Conservation (phyloP, 768 basidiomycete species). For the Suillus placidus region DNA sequence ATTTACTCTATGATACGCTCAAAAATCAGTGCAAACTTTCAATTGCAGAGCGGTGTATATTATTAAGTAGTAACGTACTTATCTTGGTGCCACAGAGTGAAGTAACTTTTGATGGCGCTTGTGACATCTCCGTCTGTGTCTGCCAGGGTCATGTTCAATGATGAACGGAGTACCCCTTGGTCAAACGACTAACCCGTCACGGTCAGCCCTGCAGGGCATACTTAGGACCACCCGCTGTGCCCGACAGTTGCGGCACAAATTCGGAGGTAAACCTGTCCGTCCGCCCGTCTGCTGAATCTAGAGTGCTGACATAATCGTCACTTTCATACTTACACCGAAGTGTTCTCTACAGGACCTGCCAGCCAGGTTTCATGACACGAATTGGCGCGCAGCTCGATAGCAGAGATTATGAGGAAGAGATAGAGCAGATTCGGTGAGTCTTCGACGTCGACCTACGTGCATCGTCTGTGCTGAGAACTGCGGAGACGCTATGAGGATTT, state of each 20-base stretch:
- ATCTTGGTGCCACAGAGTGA: not conserved
- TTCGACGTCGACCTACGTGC: not conserved
- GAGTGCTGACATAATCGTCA: not conserved
- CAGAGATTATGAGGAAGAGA: constrained; percentile 62
- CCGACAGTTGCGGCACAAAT: not conserved
- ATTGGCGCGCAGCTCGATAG: constrained; percentile 22
- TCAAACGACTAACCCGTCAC: not conserved
- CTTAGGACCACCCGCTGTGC: no score
- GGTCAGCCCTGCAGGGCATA: not conserved
- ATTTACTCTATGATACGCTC: not conserved
- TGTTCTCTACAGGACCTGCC: not conserved
- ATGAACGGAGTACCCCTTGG: not conserved
- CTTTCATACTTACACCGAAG: not conserved
- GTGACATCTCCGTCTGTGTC: not conserved
- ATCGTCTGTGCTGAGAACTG: constrained; percentile 19
- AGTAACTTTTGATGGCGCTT: not conserved
- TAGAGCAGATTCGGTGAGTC: constrained; percentile 64
- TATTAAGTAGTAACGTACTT: not conserved
- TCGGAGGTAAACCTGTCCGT: not conserved
- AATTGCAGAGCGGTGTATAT: not conserved
- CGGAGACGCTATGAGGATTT: constrained; percentile 92
- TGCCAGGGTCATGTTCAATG: not conserved
- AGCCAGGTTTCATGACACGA: constrained; percentile 22
- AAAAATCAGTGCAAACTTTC: not conserved
- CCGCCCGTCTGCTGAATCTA: not conserved